Evolutionary conservation across 352 stramenopile species (phyloP), one percentile per base, ranked within the genome.

Genomic region (Plasmopara muralis): DNA sequence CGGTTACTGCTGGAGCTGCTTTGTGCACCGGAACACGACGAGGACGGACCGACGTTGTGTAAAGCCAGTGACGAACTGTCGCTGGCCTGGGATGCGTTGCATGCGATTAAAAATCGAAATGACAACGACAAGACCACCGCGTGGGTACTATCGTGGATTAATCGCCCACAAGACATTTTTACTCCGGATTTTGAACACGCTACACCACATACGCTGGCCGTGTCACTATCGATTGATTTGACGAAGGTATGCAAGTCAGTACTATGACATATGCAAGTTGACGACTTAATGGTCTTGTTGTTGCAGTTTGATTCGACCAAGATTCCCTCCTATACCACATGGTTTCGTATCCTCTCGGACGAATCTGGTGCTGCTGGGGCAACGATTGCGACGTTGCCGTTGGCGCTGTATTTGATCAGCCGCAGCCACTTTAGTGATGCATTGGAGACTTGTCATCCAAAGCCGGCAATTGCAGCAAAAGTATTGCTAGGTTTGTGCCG

Each of bases 261-360:
- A 29, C 28, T 15, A 44, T 33, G 4, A 7, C 31, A 30, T 45
- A 16, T 31, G 13, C 28, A 31, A 34, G 6, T 41, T 31, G 28
- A 41, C 57, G 41, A 57, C 10, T 13, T 2, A 42, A 13, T 38
- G 35, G 10, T 38, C 15, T 7, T 35, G 13, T 13, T 8, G 9
- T 16, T 34, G 45, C 31, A 86, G 78, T 64, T 89, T 9, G 70
- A 90, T 35, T 10, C 55, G 14, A 51, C 47, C 25, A 88, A 84
- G 43, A 77, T 89, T n/a, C 82, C 79, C 4, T 43, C 66, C n/a
- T 93, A 93, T 52, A 65, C 66, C 30, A 54, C 73, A 13, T 59
- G 85, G 20, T 89, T 87, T 49, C 78, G 83, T 14, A 76, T 93
- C 30, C 59, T 93, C 6, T 74, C 67, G 16, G 80, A 89, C 39